A percentile compares a stretch with the other conserved stretches of the same genome.
Conservation (phyloP, 768 basidiomycete species). For the Tubosaeta brunneosetosa region DNA sequence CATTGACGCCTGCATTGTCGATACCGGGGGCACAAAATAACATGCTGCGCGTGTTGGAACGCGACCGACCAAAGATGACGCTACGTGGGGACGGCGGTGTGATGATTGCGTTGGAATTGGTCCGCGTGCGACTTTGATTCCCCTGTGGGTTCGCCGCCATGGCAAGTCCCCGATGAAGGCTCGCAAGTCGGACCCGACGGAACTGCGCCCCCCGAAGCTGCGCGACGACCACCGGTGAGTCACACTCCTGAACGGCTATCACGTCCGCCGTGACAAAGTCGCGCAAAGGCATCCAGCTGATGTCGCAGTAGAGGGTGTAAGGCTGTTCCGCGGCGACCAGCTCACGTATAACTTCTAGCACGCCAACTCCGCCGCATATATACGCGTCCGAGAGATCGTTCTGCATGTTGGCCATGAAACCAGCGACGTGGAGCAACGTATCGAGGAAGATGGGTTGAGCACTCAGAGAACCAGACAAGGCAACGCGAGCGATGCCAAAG, state of each 20-base stretch:
- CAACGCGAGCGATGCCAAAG: constrained; percentile 49
- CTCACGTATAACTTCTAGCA: constrained; percentile 43
- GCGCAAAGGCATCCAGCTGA: constrained; percentile 39
- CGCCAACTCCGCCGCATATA: constrained; percentile 56
- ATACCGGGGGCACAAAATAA: constrained; percentile 2
- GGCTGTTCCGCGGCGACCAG: constrained; percentile 36
- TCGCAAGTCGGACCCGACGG: constrained; percentile 47
- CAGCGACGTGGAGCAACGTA: constrained; percentile 63
- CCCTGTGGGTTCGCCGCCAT: constrained; percentile 25
- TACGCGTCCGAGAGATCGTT: constrained; percentile 49
- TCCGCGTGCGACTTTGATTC: constrained; percentile 15
- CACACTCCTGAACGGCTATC: constrained; percentile 41
- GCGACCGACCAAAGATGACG: constrained; percentile 28
- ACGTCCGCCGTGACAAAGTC: constrained; percentile 48
- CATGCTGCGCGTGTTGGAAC: constrained; percentile 21
- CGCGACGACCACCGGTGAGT: constrained; percentile 45
- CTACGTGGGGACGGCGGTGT: constrained; percentile 23
- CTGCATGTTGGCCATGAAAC: constrained; percentile 62
- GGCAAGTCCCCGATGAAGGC: constrained; percentile 44
- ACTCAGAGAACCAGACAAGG: constrained; percentile 39
- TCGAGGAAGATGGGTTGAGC: constrained; percentile 60
- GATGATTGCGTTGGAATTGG: constrained; percentile 27
- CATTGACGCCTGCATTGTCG: constrained; percentile 9
- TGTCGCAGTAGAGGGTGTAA: constrained; percentile 52
- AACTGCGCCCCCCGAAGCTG: constrained; percentile 56